These are phyloP conservation scores for Eimeria falciformis DNA, from an alignment of 169 alveolate species.

Conservation along the genomic window DNA sequence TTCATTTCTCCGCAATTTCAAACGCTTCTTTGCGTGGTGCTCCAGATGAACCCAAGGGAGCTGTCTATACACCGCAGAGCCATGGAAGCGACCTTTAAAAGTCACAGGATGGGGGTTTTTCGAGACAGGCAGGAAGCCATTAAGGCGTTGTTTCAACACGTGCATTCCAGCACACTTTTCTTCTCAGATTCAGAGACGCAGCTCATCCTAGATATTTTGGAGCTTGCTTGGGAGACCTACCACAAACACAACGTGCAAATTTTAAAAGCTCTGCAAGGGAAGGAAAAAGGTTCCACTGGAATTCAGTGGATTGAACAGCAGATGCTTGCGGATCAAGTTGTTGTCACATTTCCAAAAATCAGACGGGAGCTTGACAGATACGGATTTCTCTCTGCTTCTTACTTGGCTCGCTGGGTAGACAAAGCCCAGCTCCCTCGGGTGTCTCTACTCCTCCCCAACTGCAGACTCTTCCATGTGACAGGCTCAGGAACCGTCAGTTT, in stretches of 20 bases:
- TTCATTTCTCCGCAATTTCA: slow-evolving; percentile 32
- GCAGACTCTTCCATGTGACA: neutral
- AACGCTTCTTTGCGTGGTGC: neutral
- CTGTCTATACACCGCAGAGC: neutral
- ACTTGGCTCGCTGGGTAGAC: neutral
- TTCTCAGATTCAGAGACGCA: neutral
- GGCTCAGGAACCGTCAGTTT: neutral
- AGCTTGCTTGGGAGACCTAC: neutral
- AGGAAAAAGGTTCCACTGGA: neutral
- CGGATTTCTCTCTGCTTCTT: neutral
- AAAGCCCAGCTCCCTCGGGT: neutral
- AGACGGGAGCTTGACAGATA: neutral
- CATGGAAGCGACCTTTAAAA: neutral
- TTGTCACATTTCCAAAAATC: neutral
- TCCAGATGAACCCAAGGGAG: neutral
- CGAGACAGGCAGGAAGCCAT: neutral
- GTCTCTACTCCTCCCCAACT: neutral
- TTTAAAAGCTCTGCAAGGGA: neutral
- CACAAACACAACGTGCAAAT: neutral
- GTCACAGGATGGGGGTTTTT: neutral
- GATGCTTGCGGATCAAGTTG: neutral
- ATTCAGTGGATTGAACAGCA: neutral
- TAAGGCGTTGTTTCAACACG: neutral
- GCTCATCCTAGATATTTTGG: neutral
- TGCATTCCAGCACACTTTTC: neutral